Evolutionary conservation across 257 asterid genomes (phyloP).

Genomic region (Nicotiana paniculata): DNA sequence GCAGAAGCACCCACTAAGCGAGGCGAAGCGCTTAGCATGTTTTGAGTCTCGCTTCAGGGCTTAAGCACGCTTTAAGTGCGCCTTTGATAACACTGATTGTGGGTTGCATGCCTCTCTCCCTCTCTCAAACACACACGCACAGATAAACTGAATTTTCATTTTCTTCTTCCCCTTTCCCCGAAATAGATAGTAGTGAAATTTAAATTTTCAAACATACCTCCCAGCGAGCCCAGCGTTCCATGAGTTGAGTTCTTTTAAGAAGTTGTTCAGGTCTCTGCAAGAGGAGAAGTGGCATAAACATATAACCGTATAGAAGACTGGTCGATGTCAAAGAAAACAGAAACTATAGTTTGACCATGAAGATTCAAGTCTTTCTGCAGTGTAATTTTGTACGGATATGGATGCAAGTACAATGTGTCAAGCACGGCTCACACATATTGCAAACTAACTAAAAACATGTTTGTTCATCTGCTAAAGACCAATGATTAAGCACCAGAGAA

Average conservation of each 20-base stretch:
- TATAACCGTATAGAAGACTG: not conserved
- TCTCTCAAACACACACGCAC: not conserved
- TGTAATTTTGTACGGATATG: not conserved
- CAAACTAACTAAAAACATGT: not conserved
- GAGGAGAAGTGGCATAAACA: not conserved
- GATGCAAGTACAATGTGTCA: not conserved
- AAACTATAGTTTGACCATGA: not conserved
- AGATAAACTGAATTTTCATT: not conserved
- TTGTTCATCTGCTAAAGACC: slow-evolving; percentile 15
- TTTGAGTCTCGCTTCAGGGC: no score
- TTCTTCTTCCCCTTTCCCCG: not conserved
- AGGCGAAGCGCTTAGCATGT: no score
- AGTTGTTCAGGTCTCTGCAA: slow-evolving; percentile 96
- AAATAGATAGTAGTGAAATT: not conserved
- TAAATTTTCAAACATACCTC: slow-evolving; percentile 59
- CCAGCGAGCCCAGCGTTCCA: slow-evolving; percentile 99
- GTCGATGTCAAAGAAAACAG: slow-evolving; percentile 11
- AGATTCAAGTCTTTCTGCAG: not conserved
- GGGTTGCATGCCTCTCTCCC: not conserved
- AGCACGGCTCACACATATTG: not conserved
- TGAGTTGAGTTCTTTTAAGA: slow-evolving; percentile 89
- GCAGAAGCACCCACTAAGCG: no score
- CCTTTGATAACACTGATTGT: no score
- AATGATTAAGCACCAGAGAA: slow-evolving; percentile 13
- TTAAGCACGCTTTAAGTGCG: no score